Base-by-base conservation (phyloP, 495 filamentous ascomycete genomes). In the Aspergillus funiculosus region DNA sequence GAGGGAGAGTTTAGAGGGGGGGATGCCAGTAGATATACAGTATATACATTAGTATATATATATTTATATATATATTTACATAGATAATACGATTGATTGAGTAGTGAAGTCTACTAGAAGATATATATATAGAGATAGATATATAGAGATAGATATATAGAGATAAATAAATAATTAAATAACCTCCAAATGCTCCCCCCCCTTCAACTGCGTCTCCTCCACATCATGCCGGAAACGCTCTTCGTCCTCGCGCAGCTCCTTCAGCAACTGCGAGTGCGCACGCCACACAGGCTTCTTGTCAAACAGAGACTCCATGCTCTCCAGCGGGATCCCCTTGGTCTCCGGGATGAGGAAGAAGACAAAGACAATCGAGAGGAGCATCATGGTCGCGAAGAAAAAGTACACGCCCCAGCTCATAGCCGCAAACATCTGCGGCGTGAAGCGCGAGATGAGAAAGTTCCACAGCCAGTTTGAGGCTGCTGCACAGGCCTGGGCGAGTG, bases 391-490 rank as follows among this genome's bases (percentile, higher is more conserved):
- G 52, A 89, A 89, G 72, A 87, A 86, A 62, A 87, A 85, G 66
- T 86, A 89, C 3, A 86, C 83, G 15, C 82, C 85, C 53, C 83
- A 85, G 22, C 70, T 72, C 75, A 87, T 83, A 27, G 65, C 68
- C 28, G 74, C 60, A 63, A 89, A 87, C 81, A 87, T 87, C 56
- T 89, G 81, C 15, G 81, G 80, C 4, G 83, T 86, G 63, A 85
- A 86, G 20, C 83, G 74, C 1, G 75, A 77, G 51, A 88, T 69
- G 52, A 86, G 75, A 66, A 87, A 88, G 67, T 86, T 85, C 74
- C 77, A 85, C 39, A 87, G 75, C 83, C 83, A 87, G 67, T 87
- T 86, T 52, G 76, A 81, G 15, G 77, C 77, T 10, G 82, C 78
- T 1, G 82, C 81, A 25, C 71, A 80, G 18, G 82, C 82, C 66